phyloP scores from a whole-genome alignment of 495 filamentous ascomycete genomes.

The Penicillium antarcticum region DNA sequence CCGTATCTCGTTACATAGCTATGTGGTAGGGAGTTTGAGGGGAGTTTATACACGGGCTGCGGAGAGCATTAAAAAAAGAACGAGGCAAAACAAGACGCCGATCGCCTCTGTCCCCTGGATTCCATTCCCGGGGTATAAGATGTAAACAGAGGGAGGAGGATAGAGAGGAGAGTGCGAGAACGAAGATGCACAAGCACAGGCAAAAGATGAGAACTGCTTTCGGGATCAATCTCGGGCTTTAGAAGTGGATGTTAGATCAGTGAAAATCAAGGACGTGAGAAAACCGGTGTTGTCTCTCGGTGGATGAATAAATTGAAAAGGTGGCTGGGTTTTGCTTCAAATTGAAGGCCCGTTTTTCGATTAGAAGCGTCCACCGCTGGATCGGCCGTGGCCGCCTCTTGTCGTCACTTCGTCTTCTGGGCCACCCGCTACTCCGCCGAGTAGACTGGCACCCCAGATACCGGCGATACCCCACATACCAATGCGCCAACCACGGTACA shows the following conservation, averaged over 20 bases:
- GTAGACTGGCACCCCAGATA: slow-evolving; percentile 69
- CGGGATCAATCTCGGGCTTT: not conserved
- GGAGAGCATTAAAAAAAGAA: slow-evolving; percentile 1
- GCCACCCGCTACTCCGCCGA: slow-evolving; percentile 46
- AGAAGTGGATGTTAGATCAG: not conserved
- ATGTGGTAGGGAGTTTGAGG: slow-evolving; percentile 6
- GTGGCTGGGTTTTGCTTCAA: not conserved
- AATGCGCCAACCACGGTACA: slow-evolving; percentile 92
- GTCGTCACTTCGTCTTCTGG: slow-evolving; percentile 35
- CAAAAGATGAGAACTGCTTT: slow-evolving; percentile 4
- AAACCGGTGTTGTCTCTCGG: not conserved
- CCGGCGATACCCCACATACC: slow-evolving; percentile 94
- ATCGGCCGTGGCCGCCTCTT: slow-evolving; percentile 22
- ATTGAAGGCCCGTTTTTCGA: not conserved
- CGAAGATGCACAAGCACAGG: slow-evolving; percentile 5
- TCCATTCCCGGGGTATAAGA: slow-evolving; percentile 24
- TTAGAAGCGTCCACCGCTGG: slow-evolving; percentile 38
- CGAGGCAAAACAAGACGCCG: slow-evolving; percentile 4
- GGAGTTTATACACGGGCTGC: slow-evolving; percentile 22
- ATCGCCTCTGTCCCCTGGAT: slow-evolving; percentile 19
- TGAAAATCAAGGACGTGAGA: not conserved
- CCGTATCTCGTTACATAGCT: slow-evolving; percentile 10
- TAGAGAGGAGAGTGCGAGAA: slow-evolving; percentile 13
- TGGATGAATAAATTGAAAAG: not conserved
- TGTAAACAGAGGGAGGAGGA: slow-evolving; percentile 19